Conservation (phyloP, 192 early-diverging fungal genomes). For the Coemansia interrupta region DNA sequence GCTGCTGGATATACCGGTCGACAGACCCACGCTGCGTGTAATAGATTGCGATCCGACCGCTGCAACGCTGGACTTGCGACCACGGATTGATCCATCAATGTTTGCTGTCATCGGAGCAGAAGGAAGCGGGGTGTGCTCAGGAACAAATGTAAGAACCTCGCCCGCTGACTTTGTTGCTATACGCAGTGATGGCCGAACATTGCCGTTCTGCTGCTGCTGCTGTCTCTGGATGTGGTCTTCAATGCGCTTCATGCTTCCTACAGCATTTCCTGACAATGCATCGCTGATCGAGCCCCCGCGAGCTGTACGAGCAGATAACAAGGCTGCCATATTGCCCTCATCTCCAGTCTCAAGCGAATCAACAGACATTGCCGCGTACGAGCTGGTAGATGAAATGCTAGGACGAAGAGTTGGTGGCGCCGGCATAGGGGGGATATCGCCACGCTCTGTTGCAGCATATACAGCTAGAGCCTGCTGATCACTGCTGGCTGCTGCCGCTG, state of each 20-base stretch:
- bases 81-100: constrained; percentile 22
- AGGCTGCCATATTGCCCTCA: constrained; percentile 1
- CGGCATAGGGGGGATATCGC: constrained; percentile 50
- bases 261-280: constrained; percentile 10
- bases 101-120: constrained; percentile 27
- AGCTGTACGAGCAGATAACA: constrained; percentile 7
- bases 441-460: constrained; percentile 44
- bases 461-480: constrained; percentile 45
- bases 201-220: constrained; percentile 19
- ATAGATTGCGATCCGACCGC: constrained; percentile 25
- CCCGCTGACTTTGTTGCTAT: constrained; percentile 36
- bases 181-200: constrained; percentile 27
- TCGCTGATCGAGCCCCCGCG: constrained; percentile 29
- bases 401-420: constrained; percentile 43
- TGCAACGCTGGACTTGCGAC: constrained; percentile 47
- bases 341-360: not conserved
- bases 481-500: constrained; percentile 36
- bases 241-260: constrained; percentile 15
- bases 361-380: not conserved
- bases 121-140: constrained; percentile 25
- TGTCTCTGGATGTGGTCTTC: constrained; percentile 24
- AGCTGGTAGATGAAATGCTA: constrained; percentile 24
- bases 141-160: constrained; percentile 35
- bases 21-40: constrained; percentile 9
- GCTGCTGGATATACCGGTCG: constrained; percentile 4